phyloP scores from a whole-genome alignment of 2,329 filamentous ascomycete species.

The Hypoxylon sp. region DNA sequence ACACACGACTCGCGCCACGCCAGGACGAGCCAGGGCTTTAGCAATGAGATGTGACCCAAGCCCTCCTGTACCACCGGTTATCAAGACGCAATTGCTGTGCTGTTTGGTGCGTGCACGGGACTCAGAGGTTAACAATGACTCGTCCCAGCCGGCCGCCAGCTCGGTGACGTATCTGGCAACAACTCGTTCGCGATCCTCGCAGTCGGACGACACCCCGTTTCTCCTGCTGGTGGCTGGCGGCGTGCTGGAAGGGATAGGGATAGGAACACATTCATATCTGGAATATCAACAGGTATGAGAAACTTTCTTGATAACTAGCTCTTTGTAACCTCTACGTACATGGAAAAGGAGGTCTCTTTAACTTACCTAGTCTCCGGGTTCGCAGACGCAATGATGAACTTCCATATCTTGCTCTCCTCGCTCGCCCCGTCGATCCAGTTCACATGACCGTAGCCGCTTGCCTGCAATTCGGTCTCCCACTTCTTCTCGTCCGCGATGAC shows the following conservation, averaged over 20 bases:
- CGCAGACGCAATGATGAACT: slow-evolving; percentile 40
- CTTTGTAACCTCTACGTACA: not conserved
- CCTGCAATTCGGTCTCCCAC: slow-evolving; percentile 39
- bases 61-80: slow-evolving; percentile 51
- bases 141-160: slow-evolving; percentile 1
- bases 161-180: slow-evolving; percentile 11
- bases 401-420: slow-evolving; percentile 36
- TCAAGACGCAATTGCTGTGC: slow-evolving; percentile 39
- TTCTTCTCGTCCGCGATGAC: slow-evolving; percentile 20
- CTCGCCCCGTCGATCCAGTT: slow-evolving; percentile 42
- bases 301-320: not conserved
- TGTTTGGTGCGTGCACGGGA: not conserved
- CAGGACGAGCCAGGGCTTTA: slow-evolving; percentile 34
- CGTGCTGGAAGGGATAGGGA: not conserved
- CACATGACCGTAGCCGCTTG: slow-evolving; percentile 39
- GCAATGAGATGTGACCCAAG: slow-evolving; percentile 49
- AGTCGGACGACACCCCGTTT: not conserved
- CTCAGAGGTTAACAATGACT: not conserved
- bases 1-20: slow-evolving; percentile 49
- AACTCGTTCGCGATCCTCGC: slow-evolving; percentile 7
- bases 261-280: slow-evolving; percentile 4
- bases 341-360: no score
- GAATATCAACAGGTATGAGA: slow-evolving; percentile 2
- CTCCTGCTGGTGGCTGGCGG: not conserved
- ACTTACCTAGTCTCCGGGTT: not conserved